Conservation (phyloP, 2,329 filamentous ascomycete species). For the Curvularia spicifera region DNA sequence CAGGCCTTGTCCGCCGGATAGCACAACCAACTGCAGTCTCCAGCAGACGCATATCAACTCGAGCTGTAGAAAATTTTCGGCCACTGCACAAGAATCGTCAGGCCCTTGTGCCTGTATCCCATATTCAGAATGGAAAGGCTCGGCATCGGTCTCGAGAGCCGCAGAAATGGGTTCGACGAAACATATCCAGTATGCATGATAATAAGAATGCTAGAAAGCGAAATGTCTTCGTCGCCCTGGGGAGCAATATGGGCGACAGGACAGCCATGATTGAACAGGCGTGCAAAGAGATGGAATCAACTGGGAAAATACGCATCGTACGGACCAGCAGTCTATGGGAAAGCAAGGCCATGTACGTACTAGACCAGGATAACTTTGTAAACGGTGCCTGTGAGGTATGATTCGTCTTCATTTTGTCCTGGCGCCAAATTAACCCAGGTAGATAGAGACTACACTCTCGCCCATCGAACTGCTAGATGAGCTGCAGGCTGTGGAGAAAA, state of each 20-base stretch:
- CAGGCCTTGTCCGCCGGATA: background rate
- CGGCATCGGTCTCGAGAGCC: background rate
- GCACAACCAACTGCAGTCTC: background rate
- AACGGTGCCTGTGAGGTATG: constrained; percentile 92
- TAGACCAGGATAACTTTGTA: constrained; percentile 85
- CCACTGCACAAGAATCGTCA: background rate
- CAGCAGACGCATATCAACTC: background rate
- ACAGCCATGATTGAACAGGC: constrained; percentile 85
- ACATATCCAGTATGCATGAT: background rate
- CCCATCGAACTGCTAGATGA: constrained; percentile 79
- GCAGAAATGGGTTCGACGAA: background rate
- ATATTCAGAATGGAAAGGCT: background rate
- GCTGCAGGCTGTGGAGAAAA: constrained; percentile 82
- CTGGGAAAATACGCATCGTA: constrained; percentile 72
- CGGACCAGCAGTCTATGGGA: constrained; percentile 91
- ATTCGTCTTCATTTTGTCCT: constrained; percentile 20
- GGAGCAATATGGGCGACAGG: constrained; percentile 90
- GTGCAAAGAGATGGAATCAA: constrained; percentile 73
- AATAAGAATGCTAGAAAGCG: background rate
- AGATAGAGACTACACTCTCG: constrained; percentile 81
- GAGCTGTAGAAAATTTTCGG: constrained; percentile 5
- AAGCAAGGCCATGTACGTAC: constrained; percentile 95
- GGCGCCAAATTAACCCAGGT: constrained; percentile 12
- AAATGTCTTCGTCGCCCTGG: constrained; percentile 81
- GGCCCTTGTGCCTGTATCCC: background rate